These are phyloP conservation scores for Sporothrix sp. DNA, from an alignment of 2,329 filamentous ascomycete species.

Conservation along the genomic window DNA sequence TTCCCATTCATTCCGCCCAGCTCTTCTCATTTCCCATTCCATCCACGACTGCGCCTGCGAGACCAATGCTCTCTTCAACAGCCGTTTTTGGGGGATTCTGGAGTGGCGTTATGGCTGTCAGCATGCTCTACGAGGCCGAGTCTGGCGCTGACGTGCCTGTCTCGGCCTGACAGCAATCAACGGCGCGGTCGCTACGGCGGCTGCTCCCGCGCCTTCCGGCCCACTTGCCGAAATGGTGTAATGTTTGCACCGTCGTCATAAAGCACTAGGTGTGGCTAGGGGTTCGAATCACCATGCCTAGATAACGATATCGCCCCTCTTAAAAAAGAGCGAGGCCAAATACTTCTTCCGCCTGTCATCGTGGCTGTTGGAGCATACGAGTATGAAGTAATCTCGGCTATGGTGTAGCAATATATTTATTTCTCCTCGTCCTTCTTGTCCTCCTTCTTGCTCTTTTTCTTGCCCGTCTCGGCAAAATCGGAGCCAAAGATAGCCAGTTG, in stretches of 20 bases:
- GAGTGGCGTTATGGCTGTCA: neutral
- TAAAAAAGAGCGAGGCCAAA: too few relatives aligned
- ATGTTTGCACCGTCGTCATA: neutral
- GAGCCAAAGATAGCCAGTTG: neutral
- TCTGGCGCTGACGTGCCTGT: neutral
- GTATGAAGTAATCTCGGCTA: too few relatives aligned
- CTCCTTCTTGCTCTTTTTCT: too few relatives aligned
- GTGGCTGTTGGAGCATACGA: too few relatives aligned
- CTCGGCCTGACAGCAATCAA: neutral
- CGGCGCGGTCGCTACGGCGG: neutral
- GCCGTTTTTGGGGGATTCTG: neutral
- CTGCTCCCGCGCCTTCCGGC: neutral
- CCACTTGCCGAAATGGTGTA: neutral
- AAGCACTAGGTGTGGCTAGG: too few relatives aligned
- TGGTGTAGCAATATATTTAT: too few relatives aligned
- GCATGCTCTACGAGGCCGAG: neutral
- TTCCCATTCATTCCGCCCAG: too few relatives aligned
- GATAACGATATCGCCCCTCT: too few relatives aligned
- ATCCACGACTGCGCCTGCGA: neutral
- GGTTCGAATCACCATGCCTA: too few relatives aligned
- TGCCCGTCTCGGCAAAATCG: neutral
- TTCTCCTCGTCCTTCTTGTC: too few relatives aligned
- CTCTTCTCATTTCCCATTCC: neutral
- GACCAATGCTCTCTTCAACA: neutral
- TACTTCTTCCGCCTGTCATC: too few relatives aligned